Conservation (phyloP, 2,329 filamentous ascomycete species). For the Penicillium corylophilum region DNA sequence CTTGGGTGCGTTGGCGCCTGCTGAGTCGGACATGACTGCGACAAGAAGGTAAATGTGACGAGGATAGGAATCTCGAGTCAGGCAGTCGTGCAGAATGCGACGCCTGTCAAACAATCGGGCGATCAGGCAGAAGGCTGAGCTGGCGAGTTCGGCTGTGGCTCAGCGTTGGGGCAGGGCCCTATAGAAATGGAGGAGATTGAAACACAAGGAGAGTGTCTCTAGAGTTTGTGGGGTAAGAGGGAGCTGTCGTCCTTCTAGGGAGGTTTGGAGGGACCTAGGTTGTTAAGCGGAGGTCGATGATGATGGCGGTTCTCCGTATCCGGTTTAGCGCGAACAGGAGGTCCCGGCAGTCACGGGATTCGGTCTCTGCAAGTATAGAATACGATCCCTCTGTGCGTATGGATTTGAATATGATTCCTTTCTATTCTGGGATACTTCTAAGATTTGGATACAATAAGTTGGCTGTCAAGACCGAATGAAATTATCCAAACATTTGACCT, state of each 20-base stretch:
- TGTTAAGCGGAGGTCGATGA: slow-evolving; percentile 24
- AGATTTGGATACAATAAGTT: not conserved
- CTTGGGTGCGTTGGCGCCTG: slow-evolving; percentile 69
- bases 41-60: slow-evolving; percentile 1
- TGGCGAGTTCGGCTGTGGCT: slow-evolving; percentile 22
- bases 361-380: not conserved
- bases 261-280: slow-evolving; percentile 5
- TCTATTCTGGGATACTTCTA: not conserved
- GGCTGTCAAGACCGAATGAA: too few relatives aligned
- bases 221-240: not conserved
- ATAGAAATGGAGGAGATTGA: slow-evolving; percentile 18
- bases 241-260: slow-evolving; percentile 6
- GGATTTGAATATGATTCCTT: not conserved
- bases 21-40: slow-evolving; percentile 67
- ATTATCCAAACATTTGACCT: too few relatives aligned
- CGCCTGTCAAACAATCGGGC: slow-evolving; percentile 19
- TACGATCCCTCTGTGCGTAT: not conserved
- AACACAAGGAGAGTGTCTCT: slow-evolving; percentile 9
- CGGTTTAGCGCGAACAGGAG: slow-evolving; percentile 27
- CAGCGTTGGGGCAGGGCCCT: slow-evolving; percentile 19
- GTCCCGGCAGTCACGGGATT: slow-evolving; percentile 30
- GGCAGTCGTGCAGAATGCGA: slow-evolving; percentile 31
- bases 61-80: slow-evolving; percentile 16
- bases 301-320: slow-evolving; percentile 24
- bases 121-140: slow-evolving; percentile 28